Percentiles rank a stretch among this genome's conserved stretches.
Conservation (phyloP, 768 basidiomycete genomes). For the Collybia mongolica region DNA sequence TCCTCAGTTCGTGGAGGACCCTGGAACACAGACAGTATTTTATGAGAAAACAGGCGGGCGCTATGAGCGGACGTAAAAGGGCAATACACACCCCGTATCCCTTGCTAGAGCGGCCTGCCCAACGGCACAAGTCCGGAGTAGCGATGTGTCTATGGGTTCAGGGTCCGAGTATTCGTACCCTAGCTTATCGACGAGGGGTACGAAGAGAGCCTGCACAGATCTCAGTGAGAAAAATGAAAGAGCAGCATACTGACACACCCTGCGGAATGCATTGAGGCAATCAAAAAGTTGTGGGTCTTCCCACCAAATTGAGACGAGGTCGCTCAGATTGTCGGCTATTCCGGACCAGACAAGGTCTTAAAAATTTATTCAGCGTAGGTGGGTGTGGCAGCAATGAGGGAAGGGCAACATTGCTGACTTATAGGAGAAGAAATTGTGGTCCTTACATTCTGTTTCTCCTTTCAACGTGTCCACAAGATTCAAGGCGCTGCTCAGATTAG, state of each 20-base stretch:
- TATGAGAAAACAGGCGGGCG: slow-evolving; percentile 4
- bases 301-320: slow-evolving; percentile 76
- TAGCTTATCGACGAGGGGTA: slow-evolving; percentile 73
- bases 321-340: slow-evolving; percentile 54
- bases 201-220: slow-evolving; percentile 51
- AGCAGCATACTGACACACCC: slow-evolving; percentile 36
- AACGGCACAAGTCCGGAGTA: slow-evolving; percentile 77
- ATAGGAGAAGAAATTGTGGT: background rate
- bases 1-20: slow-evolving; percentile 66
- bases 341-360: slow-evolving; percentile 82
- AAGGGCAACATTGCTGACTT: no score
- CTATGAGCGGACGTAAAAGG: background rate
- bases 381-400: background rate
- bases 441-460: slow-evolving; percentile 76
- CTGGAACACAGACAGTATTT: slow-evolving; percentile 31
- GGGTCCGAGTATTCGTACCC: slow-evolving; percentile 71
- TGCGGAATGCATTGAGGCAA: slow-evolving; percentile 57
- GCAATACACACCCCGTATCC: slow-evolving; percentile 20
- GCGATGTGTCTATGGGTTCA: slow-evolving; percentile 68
- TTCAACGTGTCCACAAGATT: slow-evolving; percentile 69
- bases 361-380: background rate
- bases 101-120: slow-evolving; percentile 36
- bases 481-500: slow-evolving; percentile 74
- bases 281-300: slow-evolving; percentile 59
- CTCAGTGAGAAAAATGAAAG: background rate